These are phyloP conservation scores for Chloranthus sessilifolius DNA, from an alignment of 164 flowering plant species.

Conservation along the genomic window DNA sequence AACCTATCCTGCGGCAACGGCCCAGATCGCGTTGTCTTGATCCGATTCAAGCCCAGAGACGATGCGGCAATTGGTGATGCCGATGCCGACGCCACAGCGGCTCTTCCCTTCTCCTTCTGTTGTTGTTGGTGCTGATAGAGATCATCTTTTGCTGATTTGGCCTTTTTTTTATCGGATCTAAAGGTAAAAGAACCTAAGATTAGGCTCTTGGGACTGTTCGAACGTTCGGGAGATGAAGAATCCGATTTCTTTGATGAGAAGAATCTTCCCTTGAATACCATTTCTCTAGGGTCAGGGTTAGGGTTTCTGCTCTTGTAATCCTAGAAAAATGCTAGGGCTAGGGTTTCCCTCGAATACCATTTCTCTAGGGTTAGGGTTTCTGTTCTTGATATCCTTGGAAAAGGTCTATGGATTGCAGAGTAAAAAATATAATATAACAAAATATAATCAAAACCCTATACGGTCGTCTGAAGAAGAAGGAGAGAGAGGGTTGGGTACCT, in stretches of 20 bases:
- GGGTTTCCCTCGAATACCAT: conserved; percentile 94
- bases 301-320: no score
- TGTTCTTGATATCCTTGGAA: no score
- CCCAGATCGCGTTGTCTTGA: conserved; percentile 95
- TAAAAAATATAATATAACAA: no score
- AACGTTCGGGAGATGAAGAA: conserved; percentile 73
- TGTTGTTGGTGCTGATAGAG: no score
- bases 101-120: conserved; percentile 18
- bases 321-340: no score
- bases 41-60: conserved; percentile 79
- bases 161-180: conserved; percentile 86
- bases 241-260: conserved; percentile 87
- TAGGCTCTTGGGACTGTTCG: conserved; percentile 67
- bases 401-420: no score
- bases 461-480: no score
- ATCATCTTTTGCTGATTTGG: conserved; percentile 40
- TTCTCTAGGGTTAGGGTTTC: no score
- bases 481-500: no score
- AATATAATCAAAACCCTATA: no score
- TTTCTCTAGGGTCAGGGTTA: no score
- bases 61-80: conserved; percentile 77
- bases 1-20: conserved; percentile 97
- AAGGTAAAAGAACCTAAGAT: conserved; percentile 51
- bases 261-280: conserved; percentile 91
- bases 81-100: conserved; percentile 5